Conservation (phyloP, 73 alveolate genomes). For the Vitrella brassicaformis region DNA sequence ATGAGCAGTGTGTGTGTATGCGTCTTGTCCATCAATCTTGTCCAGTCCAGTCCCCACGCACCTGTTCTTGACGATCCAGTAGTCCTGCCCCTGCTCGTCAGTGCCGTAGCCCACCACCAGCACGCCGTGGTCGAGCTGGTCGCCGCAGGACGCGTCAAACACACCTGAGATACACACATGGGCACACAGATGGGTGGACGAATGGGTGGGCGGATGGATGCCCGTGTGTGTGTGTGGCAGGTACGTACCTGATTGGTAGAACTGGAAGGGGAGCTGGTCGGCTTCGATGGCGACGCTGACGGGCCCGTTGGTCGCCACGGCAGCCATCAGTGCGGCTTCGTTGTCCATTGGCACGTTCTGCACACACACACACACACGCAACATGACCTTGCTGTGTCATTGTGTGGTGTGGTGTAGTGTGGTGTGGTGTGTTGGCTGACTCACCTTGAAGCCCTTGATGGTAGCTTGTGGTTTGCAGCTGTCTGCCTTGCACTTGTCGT, state of each 20-base stretch:
- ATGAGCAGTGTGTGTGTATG: not conserved
- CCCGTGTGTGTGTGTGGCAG: too few relatives aligned
- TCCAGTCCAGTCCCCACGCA: conserved; percentile 15
- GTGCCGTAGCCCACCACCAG: conserved; percentile 73
- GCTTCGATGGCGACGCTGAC: conserved; percentile 74
- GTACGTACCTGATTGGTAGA: conserved; percentile 57
- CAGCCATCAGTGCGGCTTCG: not conserved
- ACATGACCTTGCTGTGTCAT: too few relatives aligned
- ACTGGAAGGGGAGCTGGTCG: conserved; percentile 56
- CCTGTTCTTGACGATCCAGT: conserved; percentile 61
- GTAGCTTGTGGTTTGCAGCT: not conserved
- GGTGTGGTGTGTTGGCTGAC: too few relatives aligned
- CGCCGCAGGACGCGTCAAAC: conserved; percentile 39
- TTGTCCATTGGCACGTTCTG: not conserved
- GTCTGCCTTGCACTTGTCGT: conserved; percentile 16
- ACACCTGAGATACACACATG: not conserved
- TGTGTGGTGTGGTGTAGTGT: too few relatives aligned
- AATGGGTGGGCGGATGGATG: too few relatives aligned
- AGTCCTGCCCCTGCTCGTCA: conserved; percentile 45
- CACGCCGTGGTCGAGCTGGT: conserved; percentile 75
- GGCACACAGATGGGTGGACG: too few relatives aligned
- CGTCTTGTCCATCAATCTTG: not conserved
- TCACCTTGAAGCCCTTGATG: conserved; percentile 29
- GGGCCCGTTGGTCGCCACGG: conserved; percentile 43
- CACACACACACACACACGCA: too few relatives aligned